Base-by-base conservation (phyloP, 2,329 filamentous ascomycete species). In the Erysiphe neolycopersici region DNA sequence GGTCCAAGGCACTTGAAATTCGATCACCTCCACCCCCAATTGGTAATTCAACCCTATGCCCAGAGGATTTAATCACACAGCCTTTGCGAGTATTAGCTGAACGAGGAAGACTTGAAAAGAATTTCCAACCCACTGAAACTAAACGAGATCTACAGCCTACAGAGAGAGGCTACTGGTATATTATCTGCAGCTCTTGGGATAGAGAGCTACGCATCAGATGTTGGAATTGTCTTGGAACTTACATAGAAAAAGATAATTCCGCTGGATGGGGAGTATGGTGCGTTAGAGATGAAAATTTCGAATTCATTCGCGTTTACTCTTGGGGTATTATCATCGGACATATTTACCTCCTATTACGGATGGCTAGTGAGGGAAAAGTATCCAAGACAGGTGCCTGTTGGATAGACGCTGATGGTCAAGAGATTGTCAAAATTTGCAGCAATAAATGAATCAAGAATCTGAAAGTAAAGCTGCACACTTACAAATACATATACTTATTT, bases 81-180 rank as follows among this genome's bases (percentile, higher is more conserved):
- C 61, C 64, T 3, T 62, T 79, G 16, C 52, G 60, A 9, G 63
- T 67, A 49, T 61, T 82, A 1, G 65, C 65, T 2, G 56, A 59
- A 0, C 63, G 67, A n/a, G 60, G 70, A 22, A 62, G 68, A 14
- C 59, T 74, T 4, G 49, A 59, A 0, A 63, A 62, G 2, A 65
- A 67, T 3, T 81, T 70, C 56, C 62, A 58, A 4, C 73, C 76
- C 0, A 49, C 52, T 5, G 48, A 58, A 1, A 63, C 69, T 43
- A 59, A 60, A 1, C 63, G 76, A 4, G 54, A 58, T 0, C 59
- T 78, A 1, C 59, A 65, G 2, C 59, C 60, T 0, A 68, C 77
- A 33, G 83, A 92, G 56, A 67, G 85, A 14, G 85, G 84, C 0
- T 74, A 79, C 58, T 94, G 85, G 85, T 57, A 64, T 2, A 52